Percentiles rank a stretch among this genome's conserved stretches.
Evolutionary conservation across 1,284 basidiomycete species (phyloP).

Genomic region (Taiwanofungus camphoratus): DNA sequence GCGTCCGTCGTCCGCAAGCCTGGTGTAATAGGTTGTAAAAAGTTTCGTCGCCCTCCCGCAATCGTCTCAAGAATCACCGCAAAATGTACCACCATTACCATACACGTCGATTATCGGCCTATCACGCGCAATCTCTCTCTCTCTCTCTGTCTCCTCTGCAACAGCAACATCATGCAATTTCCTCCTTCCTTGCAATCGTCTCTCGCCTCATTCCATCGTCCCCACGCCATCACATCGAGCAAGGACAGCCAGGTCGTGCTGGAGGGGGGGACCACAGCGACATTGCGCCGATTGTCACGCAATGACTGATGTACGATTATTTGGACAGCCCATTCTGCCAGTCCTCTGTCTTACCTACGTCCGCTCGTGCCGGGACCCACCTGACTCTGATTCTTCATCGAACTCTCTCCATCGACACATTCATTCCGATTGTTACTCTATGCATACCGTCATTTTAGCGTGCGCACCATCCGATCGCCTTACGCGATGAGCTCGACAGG

Average conservation of each 20-base stretch:
- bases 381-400: constrained; percentile 25
- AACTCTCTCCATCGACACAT: constrained; percentile 40
- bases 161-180: too few species aligned
- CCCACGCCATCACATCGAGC: constrained; percentile 27
- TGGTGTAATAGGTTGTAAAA: constrained; percentile 30
- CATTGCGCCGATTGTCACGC: too few species aligned
- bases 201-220: constrained; percentile 36
- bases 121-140: constrained; percentile 53
- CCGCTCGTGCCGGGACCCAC: constrained; percentile 26
- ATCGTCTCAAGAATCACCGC: constrained; percentile 30
- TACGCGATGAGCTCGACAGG: constrained; percentile 41
- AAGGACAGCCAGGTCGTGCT: constrained; percentile 19
- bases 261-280: too few species aligned
- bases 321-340: constrained; percentile 36
- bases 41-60: constrained; percentile 23
- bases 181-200: constrained; percentile 35
- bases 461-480: constrained; percentile 37
- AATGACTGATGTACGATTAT: constrained; percentile 32
- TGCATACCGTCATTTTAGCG: constrained; percentile 38
- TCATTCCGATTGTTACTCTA: constrained; percentile 43
- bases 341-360: constrained; percentile 29
- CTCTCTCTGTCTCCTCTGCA: constrained; percentile 32
- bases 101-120: constrained; percentile 55
- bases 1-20: constrained; percentile 15
- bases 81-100: constrained; percentile 74